Conservation (phyloP, 768 basidiomycete species). For the Trichaptum fuscoviolaceum region DNA sequence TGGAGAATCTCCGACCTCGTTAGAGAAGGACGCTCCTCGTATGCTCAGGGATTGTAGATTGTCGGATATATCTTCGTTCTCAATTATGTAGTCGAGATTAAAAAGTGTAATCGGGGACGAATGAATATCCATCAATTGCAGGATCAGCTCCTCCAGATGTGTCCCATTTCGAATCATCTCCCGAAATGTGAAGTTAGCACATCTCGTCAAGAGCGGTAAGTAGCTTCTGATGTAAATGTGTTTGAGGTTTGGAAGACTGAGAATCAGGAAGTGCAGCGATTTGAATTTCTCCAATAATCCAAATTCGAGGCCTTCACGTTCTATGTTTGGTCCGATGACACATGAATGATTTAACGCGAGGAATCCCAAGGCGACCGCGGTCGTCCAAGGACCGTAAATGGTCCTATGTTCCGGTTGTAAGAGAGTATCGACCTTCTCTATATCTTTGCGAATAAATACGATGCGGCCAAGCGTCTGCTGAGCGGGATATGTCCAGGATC, state of each 20-base stretch:
- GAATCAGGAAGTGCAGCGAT: background rate
- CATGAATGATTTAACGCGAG: background rate
- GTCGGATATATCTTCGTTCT: too few relatives aligned
- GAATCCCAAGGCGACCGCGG: background rate
- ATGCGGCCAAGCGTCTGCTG: background rate
- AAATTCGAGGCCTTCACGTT: background rate
- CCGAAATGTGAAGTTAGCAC: background rate
- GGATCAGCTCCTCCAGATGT: background rate
- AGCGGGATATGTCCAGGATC: background rate
- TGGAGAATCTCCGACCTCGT: too few relatives aligned
- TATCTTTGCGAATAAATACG: background rate
- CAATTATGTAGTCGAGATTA: too few relatives aligned
- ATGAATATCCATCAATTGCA: too few relatives aligned
- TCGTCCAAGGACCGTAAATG: background rate
- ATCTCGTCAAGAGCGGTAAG: background rate
- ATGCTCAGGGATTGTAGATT: too few relatives aligned
- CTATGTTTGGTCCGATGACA: background rate
- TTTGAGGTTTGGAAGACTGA: background rate
- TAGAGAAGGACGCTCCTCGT: too few relatives aligned
- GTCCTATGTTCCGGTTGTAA: background rate
- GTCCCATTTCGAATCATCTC: background rate
- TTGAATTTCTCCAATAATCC: background rate
- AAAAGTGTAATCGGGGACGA: too few relatives aligned
- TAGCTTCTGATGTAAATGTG: background rate
- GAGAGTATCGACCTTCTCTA: background rate